A percentile compares a stretch with the other conserved stretches of the same genome.
These are phyloP conservation scores for Candida caryicola DNA, from an alignment of 805 yeast species.

Conservation along the genomic window DNA sequence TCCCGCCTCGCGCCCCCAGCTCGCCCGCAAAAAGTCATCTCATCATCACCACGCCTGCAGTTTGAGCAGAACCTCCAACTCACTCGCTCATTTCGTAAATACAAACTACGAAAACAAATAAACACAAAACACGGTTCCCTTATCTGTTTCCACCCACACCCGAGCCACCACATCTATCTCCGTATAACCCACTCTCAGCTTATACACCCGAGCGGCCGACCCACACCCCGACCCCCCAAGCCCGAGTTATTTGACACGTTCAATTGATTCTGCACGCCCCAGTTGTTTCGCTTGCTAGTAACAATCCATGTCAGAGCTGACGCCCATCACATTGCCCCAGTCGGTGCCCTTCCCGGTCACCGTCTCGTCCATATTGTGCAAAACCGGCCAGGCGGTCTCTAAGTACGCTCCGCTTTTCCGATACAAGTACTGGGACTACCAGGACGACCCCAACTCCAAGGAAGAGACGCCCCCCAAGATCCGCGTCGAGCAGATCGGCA, in stretches of 20 bases:
- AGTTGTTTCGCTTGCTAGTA: not conserved
- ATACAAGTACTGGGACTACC: conserved; percentile 67
- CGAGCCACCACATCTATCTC: too few species aligned
- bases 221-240: not conserved
- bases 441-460: conserved; percentile 49
- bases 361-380: conserved; percentile 47
- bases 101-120: not conserved
- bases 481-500: conserved; percentile 66
- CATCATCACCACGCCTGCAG: too few species aligned
- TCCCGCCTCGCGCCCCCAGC: too few species aligned
- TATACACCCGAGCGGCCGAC: too few species aligned
- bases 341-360: conserved; percentile 69
- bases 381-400: conserved; percentile 44
- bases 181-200: too few species aligned
- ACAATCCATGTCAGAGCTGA: conserved; percentile 31
- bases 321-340: conserved; percentile 55
- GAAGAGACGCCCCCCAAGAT: conserved; percentile 43
- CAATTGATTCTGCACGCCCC: not conserved
- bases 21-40: too few species aligned
- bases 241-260: not conserved
- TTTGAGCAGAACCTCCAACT: not conserved
- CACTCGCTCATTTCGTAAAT: too few species aligned
- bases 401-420: conserved; percentile 55
- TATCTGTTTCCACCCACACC: not conserved
- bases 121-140: not conserved